Conservation (phyloP, 108 stramenopile genomes). For the Nannochloropsis gaditana region DNA sequence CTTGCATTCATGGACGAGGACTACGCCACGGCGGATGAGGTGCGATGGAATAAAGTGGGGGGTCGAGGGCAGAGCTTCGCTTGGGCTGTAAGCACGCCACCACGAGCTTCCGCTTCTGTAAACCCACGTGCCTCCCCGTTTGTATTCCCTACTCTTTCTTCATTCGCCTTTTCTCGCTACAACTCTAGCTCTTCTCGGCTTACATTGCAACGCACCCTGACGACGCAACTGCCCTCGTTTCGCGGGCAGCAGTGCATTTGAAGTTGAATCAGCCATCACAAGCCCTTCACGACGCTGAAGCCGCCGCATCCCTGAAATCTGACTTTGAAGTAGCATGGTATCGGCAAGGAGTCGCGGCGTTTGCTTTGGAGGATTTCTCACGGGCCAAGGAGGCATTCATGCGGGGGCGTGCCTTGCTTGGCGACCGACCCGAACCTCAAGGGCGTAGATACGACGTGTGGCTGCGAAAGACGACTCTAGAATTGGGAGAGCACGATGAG, state of each 20-base stretch:
- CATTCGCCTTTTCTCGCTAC: neutral
- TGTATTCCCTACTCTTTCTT: neutral
- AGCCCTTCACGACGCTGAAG: neutral
- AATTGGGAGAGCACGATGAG: neutral
- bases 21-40: neutral
- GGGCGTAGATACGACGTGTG: neutral
- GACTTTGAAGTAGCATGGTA: neutral
- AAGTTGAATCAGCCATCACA: constrained; percentile 15
- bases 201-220: neutral
- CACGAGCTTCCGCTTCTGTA: neutral
- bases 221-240: neutral
- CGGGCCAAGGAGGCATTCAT: constrained; percentile 6
- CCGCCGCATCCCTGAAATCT: neutral
- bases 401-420: neutral
- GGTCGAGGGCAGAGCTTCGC: neutral
- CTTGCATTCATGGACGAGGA: constrained; percentile 19
- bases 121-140: neutral
- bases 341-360: neutral
- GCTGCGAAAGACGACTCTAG: neutral
- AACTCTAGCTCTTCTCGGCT: neutral
- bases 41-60: neutral
- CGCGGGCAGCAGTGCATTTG: neutral
- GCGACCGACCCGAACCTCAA: neutral
- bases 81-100: neutral
- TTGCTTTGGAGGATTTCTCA: neutral